Evolutionary conservation across 352 stramenopile species (phyloP).

Genomic region (Pythium sukuiense): DNA sequence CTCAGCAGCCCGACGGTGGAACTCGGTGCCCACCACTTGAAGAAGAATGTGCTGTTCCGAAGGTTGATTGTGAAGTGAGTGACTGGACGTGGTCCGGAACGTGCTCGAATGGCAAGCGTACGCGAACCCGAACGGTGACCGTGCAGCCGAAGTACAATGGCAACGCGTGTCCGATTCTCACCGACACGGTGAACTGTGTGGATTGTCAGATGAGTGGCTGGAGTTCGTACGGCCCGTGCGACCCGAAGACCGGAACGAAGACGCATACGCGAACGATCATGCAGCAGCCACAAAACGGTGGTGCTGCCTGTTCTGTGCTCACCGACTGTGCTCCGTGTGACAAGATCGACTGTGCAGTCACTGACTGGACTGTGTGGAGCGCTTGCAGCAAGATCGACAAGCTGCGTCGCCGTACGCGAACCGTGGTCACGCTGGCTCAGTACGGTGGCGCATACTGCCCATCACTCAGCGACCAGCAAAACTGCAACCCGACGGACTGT

Average conservation of each 20-base stretch:
- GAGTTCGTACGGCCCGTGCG: conserved; percentile 18
- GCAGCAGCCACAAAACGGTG: conserved; percentile 43
- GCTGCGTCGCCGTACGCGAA: conserved; percentile 48
- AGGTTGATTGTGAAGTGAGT: conserved; percentile 33
- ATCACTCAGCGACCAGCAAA: conserved; percentile 43
- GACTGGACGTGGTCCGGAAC: conserved; percentile 28
- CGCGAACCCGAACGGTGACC: conserved; percentile 27
- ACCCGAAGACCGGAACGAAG: conserved; percentile 23
- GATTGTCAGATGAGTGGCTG: conserved; percentile 33
- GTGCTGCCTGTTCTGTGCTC: conserved; percentile 43
- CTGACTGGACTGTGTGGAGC: conserved; percentile 48
- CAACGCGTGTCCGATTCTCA: not conserved
- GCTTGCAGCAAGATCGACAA: conserved; percentile 33
- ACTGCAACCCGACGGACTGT: conserved; percentile 69
- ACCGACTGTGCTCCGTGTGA: conserved; percentile 47
- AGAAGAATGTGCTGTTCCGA: conserved; percentile 32
- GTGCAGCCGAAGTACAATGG: conserved; percentile 27
- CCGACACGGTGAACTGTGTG: conserved; percentile 18
- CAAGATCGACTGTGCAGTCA: conserved; percentile 46
- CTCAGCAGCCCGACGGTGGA: conserved; percentile 36
- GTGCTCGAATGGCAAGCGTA: conserved; percentile 27
- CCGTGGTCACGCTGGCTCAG: conserved; percentile 35
- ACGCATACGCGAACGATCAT: conserved; percentile 50
- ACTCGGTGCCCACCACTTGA: conserved; percentile 41
- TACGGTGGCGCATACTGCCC: conserved; percentile 51